Conservation (phyloP, 257 asterid genomes). For the Marsdenia floribunda region DNA sequence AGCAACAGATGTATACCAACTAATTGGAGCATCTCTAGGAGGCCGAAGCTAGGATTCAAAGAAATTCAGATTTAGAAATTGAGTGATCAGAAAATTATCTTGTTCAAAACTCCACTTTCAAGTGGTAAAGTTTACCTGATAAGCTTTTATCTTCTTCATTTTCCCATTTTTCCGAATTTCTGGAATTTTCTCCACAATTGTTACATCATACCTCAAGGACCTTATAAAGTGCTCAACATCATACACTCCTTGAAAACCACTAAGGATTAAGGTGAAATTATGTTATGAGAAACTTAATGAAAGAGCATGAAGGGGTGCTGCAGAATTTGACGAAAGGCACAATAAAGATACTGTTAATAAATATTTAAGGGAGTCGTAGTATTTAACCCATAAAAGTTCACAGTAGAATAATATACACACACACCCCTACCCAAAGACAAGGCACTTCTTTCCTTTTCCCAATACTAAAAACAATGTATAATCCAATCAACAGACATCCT, state of each 20-base stretch:
- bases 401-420: neutral
- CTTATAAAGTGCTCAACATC: conserved; percentile 89
- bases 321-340: neutral
- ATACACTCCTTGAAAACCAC: conserved; percentile 92
- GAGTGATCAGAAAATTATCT: conserved; percentile 11
- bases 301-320: neutral
- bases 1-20: conserved; percentile 88
- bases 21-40: conserved; percentile 89
- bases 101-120: conserved; percentile 9
- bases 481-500: neutral
- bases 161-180: conserved; percentile 78
- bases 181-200: conserved; percentile 86
- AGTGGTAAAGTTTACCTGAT: conserved; percentile 52
- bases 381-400: neutral
- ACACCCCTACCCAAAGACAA: neutral
- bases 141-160: conserved; percentile 71
- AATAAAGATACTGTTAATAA: neutral
- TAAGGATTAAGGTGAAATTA: conserved; percentile 23
- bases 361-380: neutral
- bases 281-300: neutral
- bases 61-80: conserved; percentile 13
- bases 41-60: conserved; percentile 63
- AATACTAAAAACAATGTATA: neutral
- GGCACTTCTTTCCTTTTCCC: neutral
- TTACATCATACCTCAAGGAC: conserved; percentile 80